A percentile compares a stretch with the other conserved stretches of the same genome.
These are phyloP conservation scores for Hansenula sp. DNA, from an alignment of 1,139 yeast species.

Conservation along the genomic window DNA sequence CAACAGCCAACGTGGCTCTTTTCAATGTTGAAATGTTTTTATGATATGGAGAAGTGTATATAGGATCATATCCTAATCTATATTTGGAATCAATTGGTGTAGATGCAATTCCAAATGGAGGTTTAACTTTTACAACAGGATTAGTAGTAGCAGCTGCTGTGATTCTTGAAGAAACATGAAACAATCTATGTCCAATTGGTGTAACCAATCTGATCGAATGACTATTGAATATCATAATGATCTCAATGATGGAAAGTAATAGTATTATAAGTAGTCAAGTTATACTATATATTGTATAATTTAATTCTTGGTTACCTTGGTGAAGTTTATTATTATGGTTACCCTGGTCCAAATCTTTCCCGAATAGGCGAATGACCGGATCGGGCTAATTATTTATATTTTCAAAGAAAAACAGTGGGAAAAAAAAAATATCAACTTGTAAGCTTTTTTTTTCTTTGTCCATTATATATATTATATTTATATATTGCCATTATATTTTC, in stretches of 20 bases:
- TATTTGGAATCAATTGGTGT: conserved; percentile 35
- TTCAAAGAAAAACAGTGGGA: neutral
- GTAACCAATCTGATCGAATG: too few species aligned
- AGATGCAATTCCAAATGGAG: conserved; percentile 22
- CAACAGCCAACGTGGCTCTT: conserved; percentile 49
- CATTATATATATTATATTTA: neutral
- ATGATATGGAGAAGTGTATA: conserved; percentile 54
- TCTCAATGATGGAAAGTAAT: too few species aligned
- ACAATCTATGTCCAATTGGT: neutral
- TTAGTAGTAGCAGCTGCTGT: neutral
- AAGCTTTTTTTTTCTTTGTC: neutral
- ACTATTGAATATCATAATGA: too few species aligned
- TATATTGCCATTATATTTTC: neutral
- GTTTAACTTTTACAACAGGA: conserved; percentile 9
- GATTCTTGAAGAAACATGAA: neutral
- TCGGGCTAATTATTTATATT: conserved; percentile 4
- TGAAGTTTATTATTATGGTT: neutral
- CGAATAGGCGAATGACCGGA: conserved; percentile 1
- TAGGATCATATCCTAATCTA: conserved; percentile 48
- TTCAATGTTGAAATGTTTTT: conserved; percentile 53
- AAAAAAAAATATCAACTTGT: neutral
- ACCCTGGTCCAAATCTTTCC: neutral
- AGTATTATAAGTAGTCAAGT: too few species aligned
- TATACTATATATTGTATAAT: too few species aligned
- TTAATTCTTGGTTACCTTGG: neutral